Base-by-base conservation (phyloP, 352 stramenopile genomes). In the Phytophthora litchii region DNA sequence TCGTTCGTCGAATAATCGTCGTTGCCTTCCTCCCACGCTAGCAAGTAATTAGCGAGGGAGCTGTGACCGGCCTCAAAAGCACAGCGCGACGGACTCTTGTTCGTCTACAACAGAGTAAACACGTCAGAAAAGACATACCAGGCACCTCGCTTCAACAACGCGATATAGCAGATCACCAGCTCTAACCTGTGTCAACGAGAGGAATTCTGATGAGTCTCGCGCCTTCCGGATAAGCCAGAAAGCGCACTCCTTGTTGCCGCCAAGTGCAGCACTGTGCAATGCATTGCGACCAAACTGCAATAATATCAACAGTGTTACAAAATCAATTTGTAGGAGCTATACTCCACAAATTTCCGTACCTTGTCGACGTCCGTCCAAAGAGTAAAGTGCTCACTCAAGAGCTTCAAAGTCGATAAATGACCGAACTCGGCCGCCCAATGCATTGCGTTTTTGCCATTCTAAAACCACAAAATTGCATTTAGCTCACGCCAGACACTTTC, bases 361-460 rank as follows among this genome's bases (percentile, higher is more conserved):
- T 93, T 93, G 57, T 93, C 83, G 8, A 71, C 66, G 47, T 93
- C 83, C 1, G 81, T 93, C 83, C 86, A 95, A 9, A 92, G 58
- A 4, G 59, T 56, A 29, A 93, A 93, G 25, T 92, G 70, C 31
- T 95, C 86, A 23, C 78, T 81, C 16, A 95, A 56, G 9, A 95
- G 65, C 62, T 92, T 92, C n/a, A 95, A 55, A 8, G 83, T 86
- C 25, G 74, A 84, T 38, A 95, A 64, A 47, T 95, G 86, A 0
- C 86, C 82, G 21, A 82, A 81, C 47, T 92, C 83, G 1, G 86
- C 83, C 13, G 86, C 86, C 83, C 84, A 95, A 44, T 95, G 86
- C 79, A 95, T 86, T 13, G 86, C 86, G 40, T 95, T 95, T 52
- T 95, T 95, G 45, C 86, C 86, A 47, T 95, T 93, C 86, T 94